phyloP scores from a whole-genome alignment of 2,329 filamentous ascomycete genomes.

The Monilinia vaccinii-corymbosi region DNA sequence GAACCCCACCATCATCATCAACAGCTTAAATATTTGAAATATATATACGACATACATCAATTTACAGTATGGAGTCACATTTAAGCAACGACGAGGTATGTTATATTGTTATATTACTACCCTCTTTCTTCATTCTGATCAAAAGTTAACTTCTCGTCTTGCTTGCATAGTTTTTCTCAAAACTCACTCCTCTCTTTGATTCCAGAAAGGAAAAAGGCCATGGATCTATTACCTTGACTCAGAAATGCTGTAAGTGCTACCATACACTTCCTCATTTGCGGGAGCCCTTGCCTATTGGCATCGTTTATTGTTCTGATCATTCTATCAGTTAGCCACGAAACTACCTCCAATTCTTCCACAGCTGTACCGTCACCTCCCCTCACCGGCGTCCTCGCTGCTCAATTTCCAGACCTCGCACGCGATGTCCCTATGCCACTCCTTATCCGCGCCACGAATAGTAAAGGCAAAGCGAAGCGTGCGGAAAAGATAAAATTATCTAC shows the following conservation, averaged over 20 bases:
- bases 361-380: neutral
- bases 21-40: no score
- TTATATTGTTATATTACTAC: neutral
- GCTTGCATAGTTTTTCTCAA: constrained; percentile 55
- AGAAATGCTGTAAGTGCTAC: constrained; percentile 57
- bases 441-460: constrained; percentile 42
- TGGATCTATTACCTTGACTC: constrained; percentile 64
- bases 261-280: neutral
- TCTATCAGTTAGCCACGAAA: neutral
- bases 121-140: neutral
- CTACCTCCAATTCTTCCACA: neutral
- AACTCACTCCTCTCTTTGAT: constrained; percentile 7
- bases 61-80: constrained; percentile 34
- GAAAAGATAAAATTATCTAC: constrained; percentile 70
- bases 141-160: neutral
- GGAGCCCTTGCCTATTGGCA: neutral
- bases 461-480: neutral
- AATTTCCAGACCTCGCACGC: constrained; percentile 51
- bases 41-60: no score
- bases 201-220: constrained; percentile 48
- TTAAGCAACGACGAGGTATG: constrained; percentile 53
- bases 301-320: neutral
- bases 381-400: constrained; percentile 32
- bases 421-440: constrained; percentile 60
- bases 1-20: constrained; percentile 13